Evolutionary conservation across 352 stramenopile genomes (phyloP), one percentile per base, ranked within the genome.

Genomic region (Phytophthora pisi): DNA sequence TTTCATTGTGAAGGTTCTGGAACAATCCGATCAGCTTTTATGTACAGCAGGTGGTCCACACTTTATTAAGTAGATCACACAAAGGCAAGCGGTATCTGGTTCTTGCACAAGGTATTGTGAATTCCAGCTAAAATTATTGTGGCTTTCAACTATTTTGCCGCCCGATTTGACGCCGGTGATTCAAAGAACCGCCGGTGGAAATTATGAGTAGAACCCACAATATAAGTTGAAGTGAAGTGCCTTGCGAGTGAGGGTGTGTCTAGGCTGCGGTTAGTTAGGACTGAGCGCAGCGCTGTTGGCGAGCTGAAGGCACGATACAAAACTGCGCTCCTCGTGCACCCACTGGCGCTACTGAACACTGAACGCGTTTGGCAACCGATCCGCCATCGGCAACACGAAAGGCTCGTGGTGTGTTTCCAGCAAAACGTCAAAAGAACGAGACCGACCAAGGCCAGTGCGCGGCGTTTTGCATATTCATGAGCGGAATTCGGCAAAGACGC

Each of bases 1-100:
- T 30, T 51, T 28, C 18, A 18, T 28, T 9, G 45, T 51, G 59
- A 66, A 66, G n/a, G 59, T 66, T 66, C 59, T 66, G 50, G 59
- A 66, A 66, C 30, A 4, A 40, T 51, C 36, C 13, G 4, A 42
- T 8, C 9, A 10, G 2, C 28, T 34, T 34, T 34, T 34, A 34
- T 34, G 28, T 34, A 9, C 36, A 42, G 5, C 13, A 42, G 7
- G 36, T 28, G 18, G n/a, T 15, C 18, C 45, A 51, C 18, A 9
- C 45, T 24, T 3, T 11, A 24, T 16, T 51, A 15, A 30, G 45
- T 51, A 18, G 9, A 1, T 2, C 4, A 53, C 47, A 34, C 11
- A 53, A 53, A 9, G 3, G 7, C 20, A 36, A 38, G 20, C 20
- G n/a, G n/a, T n/a, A n/a, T n/a, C n/a, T n/a, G n/a, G n/a, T n/a